These are phyloP conservation scores for Penicillium sp. DNA, from an alignment of 2,329 filamentous ascomycete species.

Conservation along the genomic window DNA sequence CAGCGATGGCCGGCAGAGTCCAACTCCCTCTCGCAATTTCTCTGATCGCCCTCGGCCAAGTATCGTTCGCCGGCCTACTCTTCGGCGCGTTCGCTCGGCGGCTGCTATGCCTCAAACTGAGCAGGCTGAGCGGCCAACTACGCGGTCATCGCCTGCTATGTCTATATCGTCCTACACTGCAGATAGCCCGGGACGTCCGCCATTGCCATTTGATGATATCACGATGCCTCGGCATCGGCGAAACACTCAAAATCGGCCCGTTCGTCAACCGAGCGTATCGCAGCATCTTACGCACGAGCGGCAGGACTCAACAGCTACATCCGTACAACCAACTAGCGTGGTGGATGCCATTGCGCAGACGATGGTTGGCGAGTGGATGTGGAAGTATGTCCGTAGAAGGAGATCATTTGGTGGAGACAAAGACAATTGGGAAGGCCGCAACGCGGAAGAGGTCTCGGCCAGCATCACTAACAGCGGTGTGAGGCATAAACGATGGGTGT, in stretches of 20 bases:
- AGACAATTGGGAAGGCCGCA: conserved; percentile 58
- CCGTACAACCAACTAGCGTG: conserved; percentile 74
- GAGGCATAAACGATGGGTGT: conserved; percentile 95
- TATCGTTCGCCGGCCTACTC: conserved; percentile 63
- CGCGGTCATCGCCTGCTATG: conserved; percentile 58
- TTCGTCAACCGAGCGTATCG: conserved; percentile 31
- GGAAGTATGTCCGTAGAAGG: conserved; percentile 59
- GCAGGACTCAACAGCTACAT: conserved; percentile 60
- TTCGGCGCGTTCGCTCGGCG: conserved; percentile 85
- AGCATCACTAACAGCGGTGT: conserved; percentile 69
- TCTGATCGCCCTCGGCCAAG: conserved; percentile 59
- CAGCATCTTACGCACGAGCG: conserved; percentile 39
- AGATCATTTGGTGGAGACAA: conserved; percentile 84
- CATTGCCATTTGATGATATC: conserved; percentile 74
- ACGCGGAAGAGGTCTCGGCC: conserved; percentile 71
- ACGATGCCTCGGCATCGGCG: conserved; percentile 53
- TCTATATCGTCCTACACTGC: conserved; percentile 70
- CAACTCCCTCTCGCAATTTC: conserved; percentile 66
- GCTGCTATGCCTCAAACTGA: conserved; percentile 67
- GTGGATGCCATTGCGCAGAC: conserved; percentile 97
- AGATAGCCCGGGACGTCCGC: conserved; percentile 73
- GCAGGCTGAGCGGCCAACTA: conserved; percentile 51
- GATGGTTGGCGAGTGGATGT: conserved; percentile 84
- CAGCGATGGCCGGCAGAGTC: conserved; percentile 80
- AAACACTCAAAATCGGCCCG: conserved; percentile 26